These are phyloP conservation scores for Hyphopichia pseudoburtonii DNA, from an alignment of 1,139 yeast genomes.

Conservation along the genomic window DNA sequence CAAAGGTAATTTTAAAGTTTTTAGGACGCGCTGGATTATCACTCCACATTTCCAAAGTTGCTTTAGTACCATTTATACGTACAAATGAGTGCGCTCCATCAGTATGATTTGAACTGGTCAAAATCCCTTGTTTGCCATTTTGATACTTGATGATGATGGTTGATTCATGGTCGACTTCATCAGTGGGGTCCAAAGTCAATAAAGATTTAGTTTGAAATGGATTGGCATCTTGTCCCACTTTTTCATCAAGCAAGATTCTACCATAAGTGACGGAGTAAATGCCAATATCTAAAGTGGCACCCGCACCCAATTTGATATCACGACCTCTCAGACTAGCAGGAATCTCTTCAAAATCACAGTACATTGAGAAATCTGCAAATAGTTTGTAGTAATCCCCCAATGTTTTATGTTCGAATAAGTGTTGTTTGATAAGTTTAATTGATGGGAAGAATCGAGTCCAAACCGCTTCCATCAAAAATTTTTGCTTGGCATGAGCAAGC, in stretches of 20 bases:
- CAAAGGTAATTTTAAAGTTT: slow-evolving; percentile 27
- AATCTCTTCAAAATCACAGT: slow-evolving; percentile 27
- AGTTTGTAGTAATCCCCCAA: slow-evolving; percentile 50
- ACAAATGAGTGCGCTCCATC: slow-evolving; percentile 31
- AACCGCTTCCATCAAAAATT: slow-evolving; percentile 62
- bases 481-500: slow-evolving; percentile 44
- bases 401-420: slow-evolving; percentile 42
- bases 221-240: slow-evolving; percentile 25
- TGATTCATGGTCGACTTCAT: slow-evolving; percentile 37
- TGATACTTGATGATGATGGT: slow-evolving; percentile 34
- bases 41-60: slow-evolving; percentile 33
- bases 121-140: slow-evolving; percentile 36
- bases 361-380: slow-evolving; percentile 38
- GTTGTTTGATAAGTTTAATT: slow-evolving; percentile 34
- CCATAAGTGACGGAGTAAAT: slow-evolving; percentile 55
- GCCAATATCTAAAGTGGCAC: slow-evolving; percentile 61
- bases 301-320: slow-evolving; percentile 55
- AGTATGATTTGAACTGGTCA: slow-evolving; percentile 31
- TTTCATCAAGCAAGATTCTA: slow-evolving; percentile 38
- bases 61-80: slow-evolving; percentile 41
- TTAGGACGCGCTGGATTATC: slow-evolving; percentile 35
- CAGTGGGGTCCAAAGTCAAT: slow-evolving; percentile 29
- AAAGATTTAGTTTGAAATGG: slow-evolving; percentile 30
- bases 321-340: slow-evolving; percentile 32
- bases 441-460: slow-evolving; percentile 68